Evolutionary conservation across 306 rosid species (phyloP).

Genomic region (Vigna unguiculata): DNA sequence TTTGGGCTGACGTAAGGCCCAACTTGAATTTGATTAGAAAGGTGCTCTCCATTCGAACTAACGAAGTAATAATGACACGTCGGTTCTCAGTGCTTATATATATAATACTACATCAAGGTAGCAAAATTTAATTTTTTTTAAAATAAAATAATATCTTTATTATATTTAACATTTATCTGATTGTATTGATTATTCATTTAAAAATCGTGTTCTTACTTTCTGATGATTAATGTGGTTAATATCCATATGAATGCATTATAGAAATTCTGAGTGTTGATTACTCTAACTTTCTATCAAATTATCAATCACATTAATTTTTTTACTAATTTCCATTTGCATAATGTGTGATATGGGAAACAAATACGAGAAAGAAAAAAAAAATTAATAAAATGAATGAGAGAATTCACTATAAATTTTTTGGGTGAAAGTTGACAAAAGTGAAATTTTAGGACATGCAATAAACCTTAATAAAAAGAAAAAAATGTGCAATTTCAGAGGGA

Average conservation of each 20-base stretch:
- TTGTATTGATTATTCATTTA: neutral
- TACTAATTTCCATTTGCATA: slow-evolving; percentile 1
- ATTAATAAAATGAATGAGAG: neutral
- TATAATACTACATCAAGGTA: neutral
- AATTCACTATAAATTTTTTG: neutral
- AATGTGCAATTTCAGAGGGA: neutral
- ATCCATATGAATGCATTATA: neutral
- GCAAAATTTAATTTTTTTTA: neutral
- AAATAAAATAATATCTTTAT: neutral
- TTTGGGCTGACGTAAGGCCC: neutral
- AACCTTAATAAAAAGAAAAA: slow-evolving; percentile 1
- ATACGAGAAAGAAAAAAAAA: neutral
- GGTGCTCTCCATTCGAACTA: neutral
- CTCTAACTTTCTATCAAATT: neutral
- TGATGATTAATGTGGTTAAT: neutral
- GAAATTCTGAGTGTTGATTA: slow-evolving; percentile 9
- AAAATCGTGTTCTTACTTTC: neutral
- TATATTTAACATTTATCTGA: neutral
- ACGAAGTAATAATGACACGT: neutral
- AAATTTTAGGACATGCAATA: slow-evolving; percentile 1
- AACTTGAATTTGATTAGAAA: neutral
- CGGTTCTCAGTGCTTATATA: neutral
- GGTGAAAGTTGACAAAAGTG: neutral
- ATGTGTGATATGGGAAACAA: neutral
- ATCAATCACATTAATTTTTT: neutral